Evolutionary conservation across 805 yeast genomes (phyloP).

Genomic region (Ogataea trehaloabstinens): DNA sequence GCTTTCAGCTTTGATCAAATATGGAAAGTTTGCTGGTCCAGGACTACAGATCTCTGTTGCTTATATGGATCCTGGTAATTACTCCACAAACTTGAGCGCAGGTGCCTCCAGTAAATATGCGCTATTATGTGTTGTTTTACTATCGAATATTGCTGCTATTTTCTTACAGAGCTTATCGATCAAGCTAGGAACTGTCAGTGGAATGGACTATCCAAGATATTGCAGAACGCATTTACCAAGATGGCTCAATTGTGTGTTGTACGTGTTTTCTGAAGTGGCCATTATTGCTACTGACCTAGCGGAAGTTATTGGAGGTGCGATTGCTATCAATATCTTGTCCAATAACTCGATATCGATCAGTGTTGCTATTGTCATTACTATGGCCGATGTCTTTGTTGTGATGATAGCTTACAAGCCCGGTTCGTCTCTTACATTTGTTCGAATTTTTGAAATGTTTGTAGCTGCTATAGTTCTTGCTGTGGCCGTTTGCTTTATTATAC

Average conservation of each 20-base stretch:
- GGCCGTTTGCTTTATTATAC: constrained; percentile 45
- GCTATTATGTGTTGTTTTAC: constrained; percentile 40
- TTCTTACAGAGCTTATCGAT: constrained; percentile 44
- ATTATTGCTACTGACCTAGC: constrained; percentile 54
- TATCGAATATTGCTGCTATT: constrained; percentile 45
- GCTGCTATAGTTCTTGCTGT: constrained; percentile 42
- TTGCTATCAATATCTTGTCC: constrained; percentile 45
- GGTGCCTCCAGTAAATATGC: constrained; percentile 45
- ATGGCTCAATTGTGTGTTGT: constrained; percentile 37
- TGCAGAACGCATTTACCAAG: constrained; percentile 40
- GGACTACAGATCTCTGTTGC: constrained; percentile 49
- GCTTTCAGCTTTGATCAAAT: constrained; percentile 29
- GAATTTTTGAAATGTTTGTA: constrained; percentile 42
- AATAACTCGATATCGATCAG: constrained; percentile 39
- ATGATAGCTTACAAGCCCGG: constrained; percentile 47
- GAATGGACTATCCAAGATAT: constrained; percentile 45
- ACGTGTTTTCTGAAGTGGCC: constrained; percentile 47
- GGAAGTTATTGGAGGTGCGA: constrained; percentile 52
- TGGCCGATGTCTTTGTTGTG: constrained; percentile 45
- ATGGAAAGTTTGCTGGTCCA: constrained; percentile 42
- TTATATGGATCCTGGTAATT: constrained; percentile 54
- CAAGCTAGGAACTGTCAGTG: constrained; percentile 49
- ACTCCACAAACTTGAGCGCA: constrained; percentile 47
- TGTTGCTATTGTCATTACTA: constrained; percentile 47
- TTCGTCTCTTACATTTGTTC: constrained; percentile 40